Conservation (phyloP, 2,329 filamentous ascomycete species). For the Chalara sp. region DNA sequence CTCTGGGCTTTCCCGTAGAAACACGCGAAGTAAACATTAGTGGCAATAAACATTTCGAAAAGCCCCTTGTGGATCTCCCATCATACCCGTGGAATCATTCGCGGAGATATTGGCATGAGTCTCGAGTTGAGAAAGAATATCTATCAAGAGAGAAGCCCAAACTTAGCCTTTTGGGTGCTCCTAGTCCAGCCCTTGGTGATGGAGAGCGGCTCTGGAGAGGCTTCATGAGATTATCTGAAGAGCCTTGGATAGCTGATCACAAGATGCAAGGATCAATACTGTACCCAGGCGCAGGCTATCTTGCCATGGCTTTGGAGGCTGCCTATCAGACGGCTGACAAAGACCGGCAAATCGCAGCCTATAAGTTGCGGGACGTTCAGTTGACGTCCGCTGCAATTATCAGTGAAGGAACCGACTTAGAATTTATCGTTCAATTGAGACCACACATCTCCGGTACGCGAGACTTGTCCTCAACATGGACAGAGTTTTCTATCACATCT, state of each 20-base stretch:
- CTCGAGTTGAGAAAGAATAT: slow-evolving; percentile 36
- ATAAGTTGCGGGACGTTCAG: slow-evolving; percentile 31
- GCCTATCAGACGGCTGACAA: slow-evolving; percentile 7
- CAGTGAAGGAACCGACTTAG: slow-evolving; percentile 19
- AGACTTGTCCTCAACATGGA: background rate
- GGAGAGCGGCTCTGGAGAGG: slow-evolving; percentile 25
- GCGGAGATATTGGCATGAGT: slow-evolving; percentile 45
- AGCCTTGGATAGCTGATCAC: slow-evolving; percentile 27
- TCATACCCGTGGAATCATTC: slow-evolving; percentile 46
- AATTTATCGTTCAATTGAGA: slow-evolving; percentile 5
- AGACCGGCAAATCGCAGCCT: background rate
- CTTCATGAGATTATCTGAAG: slow-evolving; percentile 16
- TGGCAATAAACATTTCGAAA: background rate
- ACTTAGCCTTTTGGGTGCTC: slow-evolving; percentile 27
- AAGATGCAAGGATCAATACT: slow-evolving; percentile 15
- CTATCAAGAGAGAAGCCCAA: slow-evolving; percentile 37
- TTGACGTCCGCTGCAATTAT: slow-evolving; percentile 39
- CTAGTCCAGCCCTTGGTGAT: slow-evolving; percentile 10
- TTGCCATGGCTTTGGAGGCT: slow-evolving; percentile 27
- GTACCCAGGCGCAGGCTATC: slow-evolving; percentile 25
- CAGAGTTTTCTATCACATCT: slow-evolving; percentile 6
- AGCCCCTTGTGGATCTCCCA: slow-evolving; percentile 36
- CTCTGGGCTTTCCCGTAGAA: slow-evolving; percentile 6
- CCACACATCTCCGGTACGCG: background rate
- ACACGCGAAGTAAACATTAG: slow-evolving; percentile 9